Base-by-base conservation (phyloP, 768 basidiomycete genomes). In the Tulasnella calospora region DNA sequence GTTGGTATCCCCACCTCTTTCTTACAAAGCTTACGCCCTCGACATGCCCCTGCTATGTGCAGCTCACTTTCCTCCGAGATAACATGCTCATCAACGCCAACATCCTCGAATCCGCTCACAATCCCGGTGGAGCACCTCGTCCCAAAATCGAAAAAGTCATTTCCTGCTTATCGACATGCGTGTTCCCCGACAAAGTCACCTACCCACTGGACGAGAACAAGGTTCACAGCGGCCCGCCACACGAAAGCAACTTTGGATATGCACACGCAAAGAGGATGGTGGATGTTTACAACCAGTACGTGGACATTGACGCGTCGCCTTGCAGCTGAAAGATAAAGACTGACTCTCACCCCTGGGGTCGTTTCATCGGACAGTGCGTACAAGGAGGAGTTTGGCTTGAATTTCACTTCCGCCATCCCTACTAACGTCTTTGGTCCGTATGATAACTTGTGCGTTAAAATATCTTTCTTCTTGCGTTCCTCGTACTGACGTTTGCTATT, bases 71-170 rank as follows among this genome's bases (percentile, higher is more conserved):
- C 88, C 88, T 98, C 30, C 92, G 95, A 27, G 96, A 98, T 82
- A 99, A 99, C 85, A 89, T 92, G 83, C 88, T 95, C 80, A 98
- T 99, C 86, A 99, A 99, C 85, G 94, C 97, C 84, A 95, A 96
- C 84, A 90, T 99, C 57, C 88, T 98, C 33, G 90, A 95, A 83
- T 87, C 89, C 40, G 87, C 75, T 7, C 75, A 76, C 35, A 61
- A 57, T 40, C 86, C 77, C 10, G 21, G 9, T 51, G 41, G 27
- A 13, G 61, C 77, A n/a, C 69, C 77, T 17, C 77, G 77, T 44
- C 77, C 87, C 82, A 87, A 89, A 73, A 88, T 88, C 30, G 81
- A 88, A 80, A 98, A 98, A 85, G 88, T 97, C 81, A 92, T 99
- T 78, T 98, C 96, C 13, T 98, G 96, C 83, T 90, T 98, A 47